These are phyloP conservation scores for Blastocystis hominis DNA, from an alignment of 352 stramenopile species.

Conservation along the genomic window DNA sequence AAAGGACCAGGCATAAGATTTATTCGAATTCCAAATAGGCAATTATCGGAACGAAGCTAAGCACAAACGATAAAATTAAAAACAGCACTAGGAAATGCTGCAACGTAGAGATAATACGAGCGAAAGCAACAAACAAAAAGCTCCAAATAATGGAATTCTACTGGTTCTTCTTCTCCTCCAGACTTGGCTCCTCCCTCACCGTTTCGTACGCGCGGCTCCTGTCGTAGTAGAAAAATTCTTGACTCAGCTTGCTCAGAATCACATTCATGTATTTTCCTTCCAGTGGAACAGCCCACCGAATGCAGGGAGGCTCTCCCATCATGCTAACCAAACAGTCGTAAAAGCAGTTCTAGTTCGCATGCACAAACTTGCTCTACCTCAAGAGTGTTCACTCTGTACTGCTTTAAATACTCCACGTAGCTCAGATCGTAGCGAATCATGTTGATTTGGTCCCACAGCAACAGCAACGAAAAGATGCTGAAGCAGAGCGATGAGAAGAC, in stretches of 20 bases:
- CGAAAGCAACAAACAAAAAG: slow-evolving; percentile 27
- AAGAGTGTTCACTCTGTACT: slow-evolving; percentile 3
- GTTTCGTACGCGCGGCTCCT: neutral
- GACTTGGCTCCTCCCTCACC: neutral
- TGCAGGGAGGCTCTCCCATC: slow-evolving; percentile 13
- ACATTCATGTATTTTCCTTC: neutral
- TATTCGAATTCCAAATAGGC: neutral
- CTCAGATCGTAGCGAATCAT: slow-evolving; percentile 42
- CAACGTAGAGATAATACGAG: neutral
- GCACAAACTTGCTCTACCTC: neutral
- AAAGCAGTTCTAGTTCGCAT: slow-evolving; percentile 10
- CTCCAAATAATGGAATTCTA: slow-evolving; percentile 19
- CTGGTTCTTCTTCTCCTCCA: slow-evolving; percentile 44
- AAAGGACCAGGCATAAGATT: neutral
- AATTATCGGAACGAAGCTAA: neutral
- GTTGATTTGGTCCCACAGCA: slow-evolving; percentile 23
- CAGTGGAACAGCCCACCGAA: neutral
- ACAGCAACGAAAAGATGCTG: neutral
- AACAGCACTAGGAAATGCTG: neutral
- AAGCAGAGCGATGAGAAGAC: slow-evolving; percentile 7
- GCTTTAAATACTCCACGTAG: slow-evolving; percentile 47
- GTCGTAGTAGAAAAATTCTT: neutral
- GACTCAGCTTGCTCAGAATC: slow-evolving; percentile 26
- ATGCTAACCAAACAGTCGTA: slow-evolving; percentile 40
- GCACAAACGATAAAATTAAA: neutral